phyloP scores from a whole-genome alignment of 305 asterid genomes.

The Withania somnifera region DNA sequence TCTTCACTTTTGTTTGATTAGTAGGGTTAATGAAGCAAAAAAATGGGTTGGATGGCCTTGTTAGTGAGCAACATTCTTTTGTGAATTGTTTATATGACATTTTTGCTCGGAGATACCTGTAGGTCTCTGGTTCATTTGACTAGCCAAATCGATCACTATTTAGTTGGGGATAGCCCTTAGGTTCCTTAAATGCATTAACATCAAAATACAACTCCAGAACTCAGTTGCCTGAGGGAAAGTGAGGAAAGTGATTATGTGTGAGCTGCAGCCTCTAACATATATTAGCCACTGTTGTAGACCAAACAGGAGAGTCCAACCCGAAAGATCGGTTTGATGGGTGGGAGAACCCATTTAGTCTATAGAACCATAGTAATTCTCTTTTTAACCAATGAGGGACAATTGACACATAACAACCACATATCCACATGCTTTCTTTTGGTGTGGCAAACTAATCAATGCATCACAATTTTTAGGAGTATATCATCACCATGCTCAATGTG shows the following conservation, averaged over 20 bases:
- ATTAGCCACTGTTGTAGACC: too few relatives aligned
- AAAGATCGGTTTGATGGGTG: too few relatives aligned
- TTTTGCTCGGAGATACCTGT: background rate
- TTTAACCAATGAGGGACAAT: too few relatives aligned
- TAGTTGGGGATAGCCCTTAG: too few relatives aligned
- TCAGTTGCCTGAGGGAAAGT: background rate
- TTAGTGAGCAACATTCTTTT: background rate
- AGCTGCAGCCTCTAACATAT: background rate
- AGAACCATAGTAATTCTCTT: too few relatives aligned
- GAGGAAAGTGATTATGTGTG: background rate
- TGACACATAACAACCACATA: background rate
- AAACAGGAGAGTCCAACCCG: too few relatives aligned
- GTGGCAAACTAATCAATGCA: background rate
- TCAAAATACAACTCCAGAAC: background rate
- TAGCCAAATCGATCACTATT: background rate
- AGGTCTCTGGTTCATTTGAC: background rate
- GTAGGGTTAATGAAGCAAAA: background rate
- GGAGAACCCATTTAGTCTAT: too few relatives aligned
- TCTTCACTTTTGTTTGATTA: background rate
- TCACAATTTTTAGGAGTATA: background rate
- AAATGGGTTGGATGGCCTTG: background rate
- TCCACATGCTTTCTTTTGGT: background rate
- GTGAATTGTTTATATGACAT: background rate
- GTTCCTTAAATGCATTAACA: background rate
- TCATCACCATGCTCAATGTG: background rate